These are phyloP conservation scores for Hyaloscypha finlandica DNA, from an alignment of 495 filamentous ascomycete species.

Conservation along the genomic window DNA sequence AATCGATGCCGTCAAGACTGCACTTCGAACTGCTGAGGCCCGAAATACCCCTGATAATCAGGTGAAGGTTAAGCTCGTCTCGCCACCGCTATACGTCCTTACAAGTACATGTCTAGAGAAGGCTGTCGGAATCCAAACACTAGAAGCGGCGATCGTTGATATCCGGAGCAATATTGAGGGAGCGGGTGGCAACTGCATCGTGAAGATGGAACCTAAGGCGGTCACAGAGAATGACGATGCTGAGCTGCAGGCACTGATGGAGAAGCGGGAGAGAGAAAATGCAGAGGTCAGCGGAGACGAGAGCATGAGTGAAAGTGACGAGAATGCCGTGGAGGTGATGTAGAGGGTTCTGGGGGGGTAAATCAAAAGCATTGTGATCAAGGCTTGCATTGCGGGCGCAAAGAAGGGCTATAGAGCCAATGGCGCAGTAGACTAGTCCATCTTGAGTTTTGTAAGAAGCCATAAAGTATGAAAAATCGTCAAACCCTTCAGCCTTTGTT, in stretches of 20 bases:
- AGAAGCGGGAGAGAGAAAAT: constrained; percentile 98
- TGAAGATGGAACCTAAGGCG: constrained; percentile 98
- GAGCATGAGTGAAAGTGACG: constrained; percentile 89
- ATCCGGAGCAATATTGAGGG: constrained; percentile 74
- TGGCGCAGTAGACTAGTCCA: not conserved
- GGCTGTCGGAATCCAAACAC: constrained; percentile 72
- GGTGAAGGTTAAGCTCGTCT: constrained; percentile 96
- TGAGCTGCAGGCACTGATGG: constrained; percentile 95
- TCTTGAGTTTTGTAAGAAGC: not conserved
- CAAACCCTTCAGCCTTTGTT: not conserved
- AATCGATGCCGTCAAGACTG: constrained; percentile 95
- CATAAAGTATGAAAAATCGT: constrained; percentile 1
- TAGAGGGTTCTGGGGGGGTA: constrained; percentile 19
- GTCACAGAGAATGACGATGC: constrained; percentile 98
- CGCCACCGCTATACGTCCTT: constrained; percentile 90
- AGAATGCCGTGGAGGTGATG: constrained; percentile 49
- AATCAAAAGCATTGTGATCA: constrained; percentile 30
- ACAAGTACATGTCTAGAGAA: constrained; percentile 96
- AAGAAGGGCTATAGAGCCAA: constrained; percentile 15
- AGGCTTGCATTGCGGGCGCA: constrained; percentile 35
- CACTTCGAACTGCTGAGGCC: constrained; percentile 83
- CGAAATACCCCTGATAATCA: constrained; percentile 85
- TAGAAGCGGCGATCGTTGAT: constrained; percentile 86
- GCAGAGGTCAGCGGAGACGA: constrained; percentile 95
- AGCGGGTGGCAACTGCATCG: constrained; percentile 74